Evolutionary conservation across 2,329 filamentous ascomycete genomes (phyloP), one percentile per base, ranked within the genome.

Genomic region (Arthrobotrys sinensis): DNA sequence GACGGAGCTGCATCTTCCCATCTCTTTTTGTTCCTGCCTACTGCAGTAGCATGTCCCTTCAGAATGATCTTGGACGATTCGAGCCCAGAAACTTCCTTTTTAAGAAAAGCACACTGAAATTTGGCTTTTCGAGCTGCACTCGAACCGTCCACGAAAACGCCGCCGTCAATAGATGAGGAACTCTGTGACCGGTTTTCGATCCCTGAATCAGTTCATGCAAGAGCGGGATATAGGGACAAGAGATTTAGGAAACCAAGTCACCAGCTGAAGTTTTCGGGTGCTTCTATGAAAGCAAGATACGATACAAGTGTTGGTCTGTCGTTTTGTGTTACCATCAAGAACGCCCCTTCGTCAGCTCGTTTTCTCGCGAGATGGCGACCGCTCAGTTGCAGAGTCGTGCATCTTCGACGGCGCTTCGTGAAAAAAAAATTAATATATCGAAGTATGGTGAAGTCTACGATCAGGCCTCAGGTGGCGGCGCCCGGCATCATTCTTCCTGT

Each of bases 1-100:
- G 60, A 66, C 2, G 38, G 55, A 40, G 32, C 60, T 60, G 48
- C 68, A 46, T 34, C 11, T 34, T 48, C 10, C 43, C 14, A n/a
- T 48, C 24, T 32, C 14, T 36, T 57, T 65, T 57, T 16, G 69
- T 66, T 55, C 69, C 69, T 66, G 69, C 60, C 40, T 60, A 34
- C 53, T 36, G 40, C 28, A 34, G 38, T 12, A 36, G 53, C 43
- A 28, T 28, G 24, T 28, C 24, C 24, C 24, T 28, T 28, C 24
- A 28, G 24, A 28, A 48, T 12, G 34, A 34, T n/a, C 19, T 19
- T 28, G 10, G 8, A 16, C 57, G 11, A 46, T 53, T 45, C 24
- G 38, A 43, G 46, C n/a, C 6, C 8, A 19, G 14, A 67, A 53
- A 43, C 12, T 67, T 53, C 63, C 63, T 19, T 11, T 53, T 67